Base-by-base conservation (phyloP, 441 rosid genomes). In the Arabidopsis hybrid region DNA sequence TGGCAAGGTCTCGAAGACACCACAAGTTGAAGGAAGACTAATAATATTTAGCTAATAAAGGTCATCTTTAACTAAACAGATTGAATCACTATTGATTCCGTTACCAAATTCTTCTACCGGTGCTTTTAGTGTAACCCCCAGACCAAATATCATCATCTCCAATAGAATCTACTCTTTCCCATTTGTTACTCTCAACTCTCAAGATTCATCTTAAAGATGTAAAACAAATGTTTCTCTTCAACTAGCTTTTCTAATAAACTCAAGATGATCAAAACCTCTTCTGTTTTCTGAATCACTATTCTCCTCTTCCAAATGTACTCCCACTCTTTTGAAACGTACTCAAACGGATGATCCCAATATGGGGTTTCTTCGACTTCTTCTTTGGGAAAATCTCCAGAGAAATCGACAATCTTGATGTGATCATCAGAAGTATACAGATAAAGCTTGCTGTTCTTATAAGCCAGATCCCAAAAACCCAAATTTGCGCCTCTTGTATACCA, bases 71-170 rank as follows among this genome's bases (percentile, higher is more conserved):
- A 46, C 51, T 17, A 46, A 46, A 36, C 4, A 21, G n/a, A 70
- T 70, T 1, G 39, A 47, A 47, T 8, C 49, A 43, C 59, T 36
- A 50, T 70, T 59, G 49, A 49, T 47, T 34, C 61, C 61, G n/a
- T 57, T 6, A 34, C 18, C 61, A 34, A 16, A 17, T 13, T 34
- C 12, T 32, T 57, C 5, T n/a, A 57, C 12, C 1, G 61, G 61
- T n/a, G 21, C 26, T 4, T 4, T 57, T 57, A n/a, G 5, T n/a
- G 26, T 57, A 57, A 57, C 61, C 2, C 42, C 61, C 34, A 13
- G 61, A 34, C 61, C 61, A 34, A 57, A 57, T 34, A 21, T 46
- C 51, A 46, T 57, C 42, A 57, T 57, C 40, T 57, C 61, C 61
- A 57, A 34, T 7, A 57, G 61, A 57, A 4, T 34, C 18, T 8